These are phyloP conservation scores for Didymella exigua DNA, from an alignment of 2,329 filamentous ascomycete species.

Conservation along the genomic window DNA sequence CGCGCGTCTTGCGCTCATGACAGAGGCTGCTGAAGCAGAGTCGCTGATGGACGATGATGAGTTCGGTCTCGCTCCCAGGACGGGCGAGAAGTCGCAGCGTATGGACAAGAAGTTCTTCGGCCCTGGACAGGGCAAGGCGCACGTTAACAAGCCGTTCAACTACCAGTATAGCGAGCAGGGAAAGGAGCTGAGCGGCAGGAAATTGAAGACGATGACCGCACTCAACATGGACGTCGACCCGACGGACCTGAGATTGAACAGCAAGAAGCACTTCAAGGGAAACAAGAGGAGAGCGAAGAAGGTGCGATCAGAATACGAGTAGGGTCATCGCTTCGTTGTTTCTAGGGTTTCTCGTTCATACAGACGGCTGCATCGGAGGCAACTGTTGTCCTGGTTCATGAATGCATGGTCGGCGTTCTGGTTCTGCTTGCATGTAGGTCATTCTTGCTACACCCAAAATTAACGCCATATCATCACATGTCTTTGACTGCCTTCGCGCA, in stretches of 20 bases:
- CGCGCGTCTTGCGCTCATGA: conserved; percentile 63
- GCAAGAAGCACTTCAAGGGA: conserved; percentile 97
- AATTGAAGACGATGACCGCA: conserved; percentile 79
- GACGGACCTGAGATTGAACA: conserved; percentile 70
- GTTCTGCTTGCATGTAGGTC: background rate
- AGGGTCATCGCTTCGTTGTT: background rate
- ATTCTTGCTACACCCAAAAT: conserved; percentile 4
- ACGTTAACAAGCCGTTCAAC: conserved; percentile 81
- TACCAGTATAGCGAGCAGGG: conserved; percentile 89
- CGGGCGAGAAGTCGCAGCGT: conserved; percentile 74
- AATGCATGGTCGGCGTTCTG: conserved; percentile 14
- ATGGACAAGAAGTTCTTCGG: conserved; percentile 93
- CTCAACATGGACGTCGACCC: conserved; percentile 85
- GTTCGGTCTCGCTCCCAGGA: conserved; percentile 39
- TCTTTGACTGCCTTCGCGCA: background rate
- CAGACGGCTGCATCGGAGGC: background rate
- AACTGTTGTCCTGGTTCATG: background rate
- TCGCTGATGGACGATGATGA: conserved; percentile 51
- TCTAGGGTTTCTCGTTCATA: background rate
- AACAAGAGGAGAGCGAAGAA: conserved; percentile 67
- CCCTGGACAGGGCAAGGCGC: conserved; percentile 63
- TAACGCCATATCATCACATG: background rate
- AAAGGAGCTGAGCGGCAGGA: conserved; percentile 80
- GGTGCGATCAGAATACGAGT: conserved; percentile 52
- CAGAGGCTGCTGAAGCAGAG: conserved; percentile 41